Conservation (phyloP, 164 flowering plant genomes). For the Liquidambar formosana region DNA sequence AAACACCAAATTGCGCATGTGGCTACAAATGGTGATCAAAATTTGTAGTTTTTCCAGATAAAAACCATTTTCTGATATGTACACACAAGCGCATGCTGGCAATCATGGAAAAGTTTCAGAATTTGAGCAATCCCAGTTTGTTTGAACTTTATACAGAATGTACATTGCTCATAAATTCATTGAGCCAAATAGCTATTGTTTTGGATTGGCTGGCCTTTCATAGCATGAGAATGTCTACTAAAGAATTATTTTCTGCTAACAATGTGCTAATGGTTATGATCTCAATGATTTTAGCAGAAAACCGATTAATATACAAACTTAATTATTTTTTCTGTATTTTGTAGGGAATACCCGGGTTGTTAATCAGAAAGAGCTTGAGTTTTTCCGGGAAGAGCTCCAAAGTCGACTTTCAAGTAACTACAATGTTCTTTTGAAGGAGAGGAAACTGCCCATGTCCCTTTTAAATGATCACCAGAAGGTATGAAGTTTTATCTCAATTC, state of each 20-base stretch:
- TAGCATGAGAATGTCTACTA: background rate
- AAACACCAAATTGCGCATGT: no score
- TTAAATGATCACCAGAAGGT: slow-evolving; percentile 90
- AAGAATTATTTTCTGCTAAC: no score
- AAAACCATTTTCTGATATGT: no score
- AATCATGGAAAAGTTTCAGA: no score
- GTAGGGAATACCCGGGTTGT: slow-evolving; percentile 88
- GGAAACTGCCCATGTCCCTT: slow-evolving; percentile 83
- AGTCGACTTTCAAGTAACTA: slow-evolving; percentile 71
- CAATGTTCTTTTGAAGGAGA: slow-evolving; percentile 85
- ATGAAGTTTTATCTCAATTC: background rate
- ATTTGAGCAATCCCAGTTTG: no score
- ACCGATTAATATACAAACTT: background rate
- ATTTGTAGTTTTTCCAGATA: no score
- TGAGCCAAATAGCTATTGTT: background rate
- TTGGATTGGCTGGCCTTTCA: background rate
- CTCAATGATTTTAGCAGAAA: background rate
- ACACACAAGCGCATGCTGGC: no score
- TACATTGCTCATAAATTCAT: no score
- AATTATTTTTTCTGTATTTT: slow-evolving; percentile 6
- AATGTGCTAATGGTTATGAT: background rate
- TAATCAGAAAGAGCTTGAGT: slow-evolving; percentile 79
- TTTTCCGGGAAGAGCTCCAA: slow-evolving; percentile 81
- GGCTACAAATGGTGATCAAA: no score
- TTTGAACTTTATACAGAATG: no score